A percentile compares a stretch with the other conserved stretches of the same genome.
These are phyloP conservation scores for Malus hybrid DNA, from an alignment of 331 rosid species.

Conservation along the genomic window DNA sequence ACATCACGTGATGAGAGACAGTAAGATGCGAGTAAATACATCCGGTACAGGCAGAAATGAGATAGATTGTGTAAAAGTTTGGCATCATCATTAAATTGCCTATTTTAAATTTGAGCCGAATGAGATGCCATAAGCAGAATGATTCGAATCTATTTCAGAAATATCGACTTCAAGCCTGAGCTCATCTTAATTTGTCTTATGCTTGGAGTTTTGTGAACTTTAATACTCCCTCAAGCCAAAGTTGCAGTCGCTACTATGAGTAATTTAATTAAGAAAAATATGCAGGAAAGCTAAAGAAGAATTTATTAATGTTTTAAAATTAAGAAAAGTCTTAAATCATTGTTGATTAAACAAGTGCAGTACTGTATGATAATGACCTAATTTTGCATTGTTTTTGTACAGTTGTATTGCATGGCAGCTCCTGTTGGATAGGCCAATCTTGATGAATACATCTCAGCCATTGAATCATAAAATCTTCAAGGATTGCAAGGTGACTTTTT, in stretches of 20 bases:
- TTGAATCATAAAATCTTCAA: neutral
- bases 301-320: neutral
- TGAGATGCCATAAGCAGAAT: neutral
- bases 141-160: constrained; percentile 3
- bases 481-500: neutral
- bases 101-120: neutral
- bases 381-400: neutral
- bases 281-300: neutral
- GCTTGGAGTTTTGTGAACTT: neutral
- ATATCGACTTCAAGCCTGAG: neutral
- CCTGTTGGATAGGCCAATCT: neutral
- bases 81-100: neutral
- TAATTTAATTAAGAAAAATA: neutral
- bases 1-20: too few species aligned
- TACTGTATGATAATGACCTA: neutral
- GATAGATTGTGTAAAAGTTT: neutral
- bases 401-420: neutral
- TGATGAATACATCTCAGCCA: neutral
- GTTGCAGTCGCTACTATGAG: neutral
- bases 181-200: neutral
- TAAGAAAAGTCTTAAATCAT: neutral
- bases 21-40: too few species aligned
- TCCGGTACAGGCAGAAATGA: too few species aligned
- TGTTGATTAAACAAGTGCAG: constrained; percentile 3
- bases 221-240: neutral